phyloP scores from a whole-genome alignment of 352 stramenopile species.

The Phytophthora litchii region DNA sequence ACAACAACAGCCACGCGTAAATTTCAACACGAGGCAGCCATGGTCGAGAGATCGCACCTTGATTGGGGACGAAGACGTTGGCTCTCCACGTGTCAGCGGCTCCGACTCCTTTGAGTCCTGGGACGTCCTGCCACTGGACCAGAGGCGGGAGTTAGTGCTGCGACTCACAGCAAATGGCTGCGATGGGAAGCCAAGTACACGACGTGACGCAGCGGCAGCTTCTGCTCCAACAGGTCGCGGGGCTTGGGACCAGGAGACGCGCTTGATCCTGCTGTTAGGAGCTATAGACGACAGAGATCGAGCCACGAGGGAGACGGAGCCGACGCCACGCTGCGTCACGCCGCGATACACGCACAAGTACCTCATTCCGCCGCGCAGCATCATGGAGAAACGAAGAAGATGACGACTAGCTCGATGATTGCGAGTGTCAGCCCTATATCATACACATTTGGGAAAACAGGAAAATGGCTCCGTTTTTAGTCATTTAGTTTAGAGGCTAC shows the following conservation, averaged over 20 bases:
- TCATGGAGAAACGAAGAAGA: conserved; percentile 31
- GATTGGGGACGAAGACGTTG: conserved; percentile 13
- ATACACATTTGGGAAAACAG: too few relatives aligned
- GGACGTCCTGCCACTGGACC: conserved; percentile 34
- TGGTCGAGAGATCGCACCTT: conserved; percentile 21
- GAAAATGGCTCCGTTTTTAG: too few relatives aligned
- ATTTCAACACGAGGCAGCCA: background rate
- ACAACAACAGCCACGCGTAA: background rate
- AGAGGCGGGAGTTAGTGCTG: conserved; percentile 43
- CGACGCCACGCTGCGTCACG: conserved; percentile 10
- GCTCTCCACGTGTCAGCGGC: conserved; percentile 37
- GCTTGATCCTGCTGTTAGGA: conserved; percentile 1
- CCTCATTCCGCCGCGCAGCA: conserved; percentile 63
- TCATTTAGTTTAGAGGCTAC: too few relatives aligned
- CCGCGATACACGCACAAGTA: conserved; percentile 38
- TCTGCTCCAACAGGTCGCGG: conserved; percentile 9
- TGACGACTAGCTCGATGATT: background rate
- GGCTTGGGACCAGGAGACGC: conserved; percentile 9
- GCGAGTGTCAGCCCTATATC: too few relatives aligned
- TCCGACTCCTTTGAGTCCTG: conserved; percentile 41
- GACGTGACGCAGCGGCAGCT: conserved; percentile 12
- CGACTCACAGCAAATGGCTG: conserved; percentile 14
- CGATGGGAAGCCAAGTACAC: conserved; percentile 11
- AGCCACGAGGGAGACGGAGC: conserved; percentile 1
- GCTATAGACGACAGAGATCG: conserved; percentile 13